Percentiles rank a stretch among this genome's conserved stretches.
Conservation (phyloP, 805 yeast species). For the Candida namnaoensis region DNA sequence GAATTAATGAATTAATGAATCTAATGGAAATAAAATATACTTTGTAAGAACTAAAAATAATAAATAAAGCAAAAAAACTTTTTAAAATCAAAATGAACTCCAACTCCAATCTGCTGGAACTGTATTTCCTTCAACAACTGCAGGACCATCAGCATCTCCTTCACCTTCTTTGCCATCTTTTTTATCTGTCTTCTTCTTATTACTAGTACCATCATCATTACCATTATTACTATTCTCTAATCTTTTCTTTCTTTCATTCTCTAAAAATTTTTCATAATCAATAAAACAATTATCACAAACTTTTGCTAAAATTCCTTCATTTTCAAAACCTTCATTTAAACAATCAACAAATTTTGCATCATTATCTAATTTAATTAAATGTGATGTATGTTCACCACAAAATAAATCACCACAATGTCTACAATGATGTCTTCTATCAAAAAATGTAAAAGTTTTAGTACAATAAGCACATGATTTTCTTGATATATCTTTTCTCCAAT, state of each 20-base stretch:
- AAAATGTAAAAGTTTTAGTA: slow-evolving; percentile 58
- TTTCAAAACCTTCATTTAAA: slow-evolving; percentile 38
- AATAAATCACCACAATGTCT: slow-evolving; percentile 78
- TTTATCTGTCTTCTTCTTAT: no score
- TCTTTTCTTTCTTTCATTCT: background rate
- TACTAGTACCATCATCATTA: background rate
- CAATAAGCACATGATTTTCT: slow-evolving; percentile 64
- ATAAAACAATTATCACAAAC: slow-evolving; percentile 62
- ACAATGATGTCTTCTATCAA: slow-evolving; percentile 78
- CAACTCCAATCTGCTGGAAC: slow-evolving; percentile 78
- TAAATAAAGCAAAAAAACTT: no score
- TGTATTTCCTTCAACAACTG: slow-evolving; percentile 32
- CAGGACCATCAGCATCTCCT: background rate
- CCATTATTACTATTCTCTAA: background rate
- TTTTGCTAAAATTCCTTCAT: slow-evolving; percentile 56
- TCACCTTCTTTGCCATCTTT: no score
- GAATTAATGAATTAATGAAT: no score
- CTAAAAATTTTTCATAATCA: slow-evolving; percentile 44
- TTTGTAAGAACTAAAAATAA: no score
- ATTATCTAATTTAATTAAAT: slow-evolving; percentile 44
- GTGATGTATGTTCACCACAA: slow-evolving; percentile 60
- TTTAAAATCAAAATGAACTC: slow-evolving; percentile 48
- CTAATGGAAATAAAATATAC: no score
- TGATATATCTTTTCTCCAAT: slow-evolving; percentile 69
- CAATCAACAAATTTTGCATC: slow-evolving; percentile 39